Base-by-base conservation (phyloP, 345 rosid species). In the Citrus glauca region DNA sequence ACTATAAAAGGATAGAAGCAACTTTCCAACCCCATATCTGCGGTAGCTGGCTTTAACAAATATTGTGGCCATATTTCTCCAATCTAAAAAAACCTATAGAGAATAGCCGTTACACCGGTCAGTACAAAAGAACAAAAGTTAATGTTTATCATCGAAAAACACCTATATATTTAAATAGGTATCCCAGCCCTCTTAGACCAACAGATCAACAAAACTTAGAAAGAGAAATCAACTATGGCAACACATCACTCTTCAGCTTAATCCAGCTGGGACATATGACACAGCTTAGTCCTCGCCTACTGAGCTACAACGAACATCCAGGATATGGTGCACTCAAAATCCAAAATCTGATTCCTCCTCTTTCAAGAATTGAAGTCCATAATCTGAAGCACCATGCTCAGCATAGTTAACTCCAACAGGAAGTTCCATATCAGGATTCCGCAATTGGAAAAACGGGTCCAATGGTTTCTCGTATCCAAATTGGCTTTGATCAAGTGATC, bases 321-420 rank as follows among this genome's bases (percentile, higher is more conserved):
- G 22, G n/a, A 4, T 8, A 1, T 11, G 2, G 4, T 53, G 38
- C 30, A 13, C 4, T 40, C 38, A 79, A 22, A 66, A 57, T 33
- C 56, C 80, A 24, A 77, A 9, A 32, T 55, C 35, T 77, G 55
- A 42, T 28, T 83, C 80, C 64, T 74, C 77, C n/a, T 67, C 77
- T 37, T 79, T 84, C 59, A 66, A 45, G 17, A 66, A 50, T 66
- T 76, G 76, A 71, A 69, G 71, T 32, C 71, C 81, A 69, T 27
- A 82, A 82, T 76, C 84, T 35, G 76, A 69, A 45, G 72, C 38
- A 10, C 74, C 60, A 73, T 82, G 73, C 75, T 80, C 89, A 42
- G 14, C 45, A 5, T 71, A 53, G 59, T 80, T 50, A 69, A 70
- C 75, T 62, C 76, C 82, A 38, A 65, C 85, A 0, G 77, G 28